phyloP scores from a whole-genome alignment of 177 flowering plant species.

The Vitis hybrid region DNA sequence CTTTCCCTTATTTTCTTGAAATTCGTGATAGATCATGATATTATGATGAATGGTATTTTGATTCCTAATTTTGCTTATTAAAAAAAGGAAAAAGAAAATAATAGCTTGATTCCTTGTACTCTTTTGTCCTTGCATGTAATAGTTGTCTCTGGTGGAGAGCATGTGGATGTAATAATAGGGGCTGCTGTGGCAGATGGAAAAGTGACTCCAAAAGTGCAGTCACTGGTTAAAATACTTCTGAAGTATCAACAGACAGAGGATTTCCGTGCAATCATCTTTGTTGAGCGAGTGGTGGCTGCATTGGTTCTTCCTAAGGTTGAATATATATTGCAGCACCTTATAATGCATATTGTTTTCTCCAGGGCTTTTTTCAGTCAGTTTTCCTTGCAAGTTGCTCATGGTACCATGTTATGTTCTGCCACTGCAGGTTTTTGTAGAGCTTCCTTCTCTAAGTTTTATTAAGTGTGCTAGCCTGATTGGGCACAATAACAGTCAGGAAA shows the following conservation, averaged over 20 bases:
- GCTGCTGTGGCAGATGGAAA: slow-evolving; percentile 99
- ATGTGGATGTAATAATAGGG: slow-evolving; percentile 90
- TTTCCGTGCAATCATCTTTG: slow-evolving; percentile 98
- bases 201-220: slow-evolving; percentile 98
- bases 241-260: slow-evolving; percentile 89
- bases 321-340: neutral
- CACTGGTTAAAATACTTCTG: slow-evolving; percentile 83
- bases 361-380: neutral
- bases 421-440: slow-evolving; percentile 89
- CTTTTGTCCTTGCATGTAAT: neutral
- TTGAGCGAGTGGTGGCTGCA: slow-evolving; percentile 97
- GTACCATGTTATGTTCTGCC: slow-evolving; percentile 13
- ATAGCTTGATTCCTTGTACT: too few relatives aligned
- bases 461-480: slow-evolving; percentile 95
- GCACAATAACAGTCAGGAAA: slow-evolving; percentile 97
- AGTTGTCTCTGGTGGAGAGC: slow-evolving; percentile 99
- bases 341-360: neutral
- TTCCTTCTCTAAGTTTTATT: slow-evolving; percentile 87
- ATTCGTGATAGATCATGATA: neutral
- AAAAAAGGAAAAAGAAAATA: too few relatives aligned
- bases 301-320: slow-evolving; percentile 98
- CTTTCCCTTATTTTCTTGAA: neutral
- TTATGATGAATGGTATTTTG: neutral
- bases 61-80: neutral
- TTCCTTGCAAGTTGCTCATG: slow-evolving; percentile 2